A percentile compares a stretch with the other conserved stretches of the same genome.
These are phyloP conservation scores for Naganishia albida DNA, from an alignment of 1,284 basidiomycete species.

Conservation along the genomic window DNA sequence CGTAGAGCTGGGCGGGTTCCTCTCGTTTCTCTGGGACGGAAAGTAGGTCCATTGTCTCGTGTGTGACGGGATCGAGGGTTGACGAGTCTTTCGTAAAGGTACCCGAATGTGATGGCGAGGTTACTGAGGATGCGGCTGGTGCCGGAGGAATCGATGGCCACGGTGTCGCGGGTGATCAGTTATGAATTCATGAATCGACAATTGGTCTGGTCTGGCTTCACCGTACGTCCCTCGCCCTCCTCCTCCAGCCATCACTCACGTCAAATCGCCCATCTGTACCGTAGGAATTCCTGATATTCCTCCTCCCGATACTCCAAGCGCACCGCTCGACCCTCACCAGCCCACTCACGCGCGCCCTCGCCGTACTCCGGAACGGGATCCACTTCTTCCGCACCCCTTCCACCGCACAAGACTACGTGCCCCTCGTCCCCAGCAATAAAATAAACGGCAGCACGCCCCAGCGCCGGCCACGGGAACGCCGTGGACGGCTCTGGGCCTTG, in stretches of 20 bases:
- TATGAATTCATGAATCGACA: constrained; percentile 99
- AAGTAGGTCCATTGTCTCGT: constrained; percentile 60
- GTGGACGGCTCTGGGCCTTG: constrained; percentile 49
- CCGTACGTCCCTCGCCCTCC: constrained; percentile 60
- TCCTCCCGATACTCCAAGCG: constrained; percentile 77
- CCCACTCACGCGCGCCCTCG: constrained; percentile 50
- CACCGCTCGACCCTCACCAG: constrained; percentile 60
- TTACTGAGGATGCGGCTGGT: constrained; percentile 75
- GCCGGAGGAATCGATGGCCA: constrained; percentile 65
- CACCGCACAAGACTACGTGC: constrained; percentile 18
- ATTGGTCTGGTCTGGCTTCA: constrained; percentile 98
- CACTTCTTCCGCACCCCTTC: constrained; percentile 55
- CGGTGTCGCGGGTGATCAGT: constrained; percentile 77
- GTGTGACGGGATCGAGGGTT: no score
- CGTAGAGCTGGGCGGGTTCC: constrained; percentile 71
- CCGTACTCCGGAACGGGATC: constrained; percentile 38
- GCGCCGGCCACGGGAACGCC: constrained; percentile 29
- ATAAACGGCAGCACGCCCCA: constrained; percentile 25
- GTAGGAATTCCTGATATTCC: constrained; percentile 92
- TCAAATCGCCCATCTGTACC: neutral
- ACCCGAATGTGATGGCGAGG: constrained; percentile 81
- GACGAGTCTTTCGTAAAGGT: no score
- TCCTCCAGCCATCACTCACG: constrained; percentile 9
- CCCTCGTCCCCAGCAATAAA: constrained; percentile 28
- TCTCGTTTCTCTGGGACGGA: constrained; percentile 82